A percentile compares a stretch with the other conserved stretches of the same genome.
phyloP scores from a whole-genome alignment of 2,329 filamentous ascomycete species.

The Fusarium proliferatum region DNA sequence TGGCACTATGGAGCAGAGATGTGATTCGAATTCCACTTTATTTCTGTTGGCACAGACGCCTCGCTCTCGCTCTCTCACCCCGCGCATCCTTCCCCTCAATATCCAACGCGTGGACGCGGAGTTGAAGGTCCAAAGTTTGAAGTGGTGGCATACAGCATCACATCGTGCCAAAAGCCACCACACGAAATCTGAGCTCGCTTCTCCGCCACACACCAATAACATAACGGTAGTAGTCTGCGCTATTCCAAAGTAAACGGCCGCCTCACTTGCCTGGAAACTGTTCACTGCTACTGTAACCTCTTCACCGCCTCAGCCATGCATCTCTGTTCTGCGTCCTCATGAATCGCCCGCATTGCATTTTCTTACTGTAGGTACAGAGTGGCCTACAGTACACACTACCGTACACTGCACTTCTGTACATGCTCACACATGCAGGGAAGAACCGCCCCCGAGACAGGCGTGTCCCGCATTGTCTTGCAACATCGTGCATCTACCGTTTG shows the following conservation, averaged over 20 bases:
- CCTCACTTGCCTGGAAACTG: neutral
- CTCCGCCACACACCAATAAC: conserved; percentile 19
- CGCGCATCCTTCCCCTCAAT: neutral
- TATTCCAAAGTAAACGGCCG: neutral
- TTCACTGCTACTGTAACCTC: conserved; percentile 13
- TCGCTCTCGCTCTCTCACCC: neutral
- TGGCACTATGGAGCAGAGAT: neutral
- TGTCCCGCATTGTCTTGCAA: conserved; percentile 19
- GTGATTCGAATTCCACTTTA: neutral
- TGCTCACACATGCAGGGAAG: conserved; percentile 5
- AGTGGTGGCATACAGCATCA: conserved; percentile 2
- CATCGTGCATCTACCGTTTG: conserved; percentile 18
- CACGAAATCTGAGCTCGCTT: conserved; percentile 18
- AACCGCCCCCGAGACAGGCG: conserved; percentile 8
- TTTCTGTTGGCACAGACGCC: neutral
- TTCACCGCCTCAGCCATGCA: conserved; percentile 34
- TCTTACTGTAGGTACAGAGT: conserved; percentile 23
- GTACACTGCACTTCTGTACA: neutral
- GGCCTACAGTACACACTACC: conserved; percentile 2
- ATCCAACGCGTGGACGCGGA: neutral
- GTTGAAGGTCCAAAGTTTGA: conserved; percentile 7
- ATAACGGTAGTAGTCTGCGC: neutral
- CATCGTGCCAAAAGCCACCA: conserved; percentile 12
- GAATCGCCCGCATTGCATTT: conserved; percentile 7
- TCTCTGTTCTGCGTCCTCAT: conserved; percentile 22